Conservation (phyloP, 1,139 yeast species). For the Kurtzmaniella quercitrusa region DNA sequence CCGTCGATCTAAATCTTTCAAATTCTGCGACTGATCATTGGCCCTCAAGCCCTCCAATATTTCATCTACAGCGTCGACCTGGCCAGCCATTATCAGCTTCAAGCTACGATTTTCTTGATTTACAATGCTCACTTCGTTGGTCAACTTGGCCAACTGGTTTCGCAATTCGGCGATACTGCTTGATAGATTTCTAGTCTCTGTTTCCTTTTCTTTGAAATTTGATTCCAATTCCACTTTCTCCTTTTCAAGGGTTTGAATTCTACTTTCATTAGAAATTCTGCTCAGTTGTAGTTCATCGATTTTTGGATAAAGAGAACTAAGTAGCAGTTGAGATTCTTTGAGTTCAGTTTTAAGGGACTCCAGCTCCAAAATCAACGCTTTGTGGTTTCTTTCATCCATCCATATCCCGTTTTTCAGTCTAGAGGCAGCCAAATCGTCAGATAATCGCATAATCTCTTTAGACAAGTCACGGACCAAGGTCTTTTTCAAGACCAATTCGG, state of each 20-base stretch:
- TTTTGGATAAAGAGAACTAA: constrained; percentile 13
- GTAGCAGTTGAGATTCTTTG: constrained; percentile 16
- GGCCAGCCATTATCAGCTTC: background rate
- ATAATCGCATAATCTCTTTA: constrained; percentile 50
- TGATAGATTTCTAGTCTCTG: background rate
- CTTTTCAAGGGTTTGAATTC: background rate
- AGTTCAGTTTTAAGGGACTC: constrained; percentile 22
- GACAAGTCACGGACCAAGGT: constrained; percentile 57
- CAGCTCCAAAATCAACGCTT: constrained; percentile 36
- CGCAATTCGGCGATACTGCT: background rate
- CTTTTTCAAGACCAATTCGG: constrained; percentile 51
- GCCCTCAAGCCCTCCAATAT: background rate
- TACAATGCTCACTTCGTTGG: background rate
- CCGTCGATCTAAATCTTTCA: background rate
- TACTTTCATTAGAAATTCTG: background rate
- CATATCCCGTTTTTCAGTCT: constrained; percentile 60
- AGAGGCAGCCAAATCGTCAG: constrained; percentile 58
- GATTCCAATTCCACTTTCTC: constrained; percentile 1
- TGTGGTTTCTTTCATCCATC: constrained; percentile 56
- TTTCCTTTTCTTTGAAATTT: background rate
- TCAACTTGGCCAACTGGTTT: background rate
- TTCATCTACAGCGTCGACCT: background rate
- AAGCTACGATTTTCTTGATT: background rate
- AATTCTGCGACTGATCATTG: background rate
- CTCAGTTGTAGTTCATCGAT: constrained; percentile 9